These are phyloP conservation scores for Mollisia scopiformis DNA, from an alignment of 2,329 filamentous ascomycete species.

Conservation along the genomic window DNA sequence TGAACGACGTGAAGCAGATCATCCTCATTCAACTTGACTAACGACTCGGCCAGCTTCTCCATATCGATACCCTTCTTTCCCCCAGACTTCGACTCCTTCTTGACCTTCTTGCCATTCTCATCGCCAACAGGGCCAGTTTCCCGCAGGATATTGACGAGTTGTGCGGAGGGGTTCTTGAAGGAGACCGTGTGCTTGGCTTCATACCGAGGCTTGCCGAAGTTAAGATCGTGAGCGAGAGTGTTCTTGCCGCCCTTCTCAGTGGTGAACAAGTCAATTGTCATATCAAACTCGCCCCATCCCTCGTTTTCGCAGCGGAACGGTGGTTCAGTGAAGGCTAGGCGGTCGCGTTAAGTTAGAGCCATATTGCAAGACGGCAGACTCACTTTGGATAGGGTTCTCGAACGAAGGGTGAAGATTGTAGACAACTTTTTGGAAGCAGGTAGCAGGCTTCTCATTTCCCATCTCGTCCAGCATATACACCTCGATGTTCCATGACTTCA, in stretches of 20 bases:
- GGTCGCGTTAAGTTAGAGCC: background rate
- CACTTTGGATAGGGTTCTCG: slow-evolving; percentile 83
- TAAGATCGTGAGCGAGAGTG: slow-evolving; percentile 82
- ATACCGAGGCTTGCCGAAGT: slow-evolving; percentile 82
- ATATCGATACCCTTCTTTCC: slow-evolving; percentile 77
- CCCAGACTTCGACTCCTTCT: slow-evolving; percentile 73
- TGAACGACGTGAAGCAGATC: slow-evolving; percentile 94
- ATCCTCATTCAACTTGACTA: slow-evolving; percentile 89
- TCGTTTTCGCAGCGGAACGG: slow-evolving; percentile 92
- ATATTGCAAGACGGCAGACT: slow-evolving; percentile 41
- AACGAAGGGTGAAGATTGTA: slow-evolving; percentile 97
- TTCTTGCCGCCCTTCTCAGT: slow-evolving; percentile 86
- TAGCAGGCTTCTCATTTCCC: slow-evolving; percentile 81
- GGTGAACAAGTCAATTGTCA: slow-evolving; percentile 81
- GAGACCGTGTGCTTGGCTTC: slow-evolving; percentile 79
- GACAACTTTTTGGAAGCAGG: slow-evolving; percentile 86
- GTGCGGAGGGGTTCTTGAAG: slow-evolving; percentile 92
- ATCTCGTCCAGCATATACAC: slow-evolving; percentile 84
- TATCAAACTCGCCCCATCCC: slow-evolving; percentile 98
- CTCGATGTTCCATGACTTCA: slow-evolving; percentile 90
- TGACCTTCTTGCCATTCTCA: slow-evolving; percentile 65
- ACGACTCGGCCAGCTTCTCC: slow-evolving; percentile 92
- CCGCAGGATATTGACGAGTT: slow-evolving; percentile 76
- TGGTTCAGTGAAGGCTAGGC: slow-evolving; percentile 74
- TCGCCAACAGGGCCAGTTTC: slow-evolving; percentile 84